Percentiles rank a stretch among this genome's conserved stretches.
Evolutionary conservation across 768 basidiomycete species (phyloP).

Genomic region (Pholiota conissans): DNA sequence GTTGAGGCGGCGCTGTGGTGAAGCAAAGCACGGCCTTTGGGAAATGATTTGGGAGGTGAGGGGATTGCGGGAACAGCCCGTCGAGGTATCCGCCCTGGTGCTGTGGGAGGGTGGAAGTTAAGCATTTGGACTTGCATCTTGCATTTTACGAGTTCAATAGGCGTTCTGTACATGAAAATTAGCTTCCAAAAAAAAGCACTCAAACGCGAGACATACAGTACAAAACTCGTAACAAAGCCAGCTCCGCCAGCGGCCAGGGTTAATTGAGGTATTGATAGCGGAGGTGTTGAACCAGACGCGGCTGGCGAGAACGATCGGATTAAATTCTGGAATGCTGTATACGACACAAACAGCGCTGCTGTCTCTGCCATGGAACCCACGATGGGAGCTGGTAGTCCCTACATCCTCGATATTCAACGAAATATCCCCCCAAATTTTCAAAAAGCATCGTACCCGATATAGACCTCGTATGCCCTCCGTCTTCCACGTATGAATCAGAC

Average conservation of each 20-base stretch:
- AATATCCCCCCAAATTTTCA: not conserved
- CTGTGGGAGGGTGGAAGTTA: constrained; percentile 26
- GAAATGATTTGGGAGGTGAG: not conserved
- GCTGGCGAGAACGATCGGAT: constrained; percentile 44
- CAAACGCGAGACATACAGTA: too few species aligned
- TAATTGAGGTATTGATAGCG: constrained; percentile 67
- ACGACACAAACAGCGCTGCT: constrained; percentile 83
- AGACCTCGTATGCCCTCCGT: constrained; percentile 83
- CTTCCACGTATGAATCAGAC: constrained; percentile 76
- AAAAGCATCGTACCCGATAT: constrained; percentile 68
- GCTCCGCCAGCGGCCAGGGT: constrained; percentile 85
- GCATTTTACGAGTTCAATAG: constrained; percentile 94
- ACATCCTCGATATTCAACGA: not conserved
- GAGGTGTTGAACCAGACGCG: constrained; percentile 22
- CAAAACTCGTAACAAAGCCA: constrained; percentile 82
- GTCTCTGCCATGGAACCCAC: constrained; percentile 94
- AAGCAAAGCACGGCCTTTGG: not conserved
- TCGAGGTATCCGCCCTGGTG: constrained; percentile 26
- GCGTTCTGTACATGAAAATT: constrained; percentile 56
- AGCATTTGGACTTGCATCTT: constrained; percentile 98
- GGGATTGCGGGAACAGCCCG: constrained; percentile 16
- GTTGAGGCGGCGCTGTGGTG: constrained; percentile 8
- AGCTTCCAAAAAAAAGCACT: constrained; percentile 15
- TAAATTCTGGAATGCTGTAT: constrained; percentile 69
- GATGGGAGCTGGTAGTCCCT: constrained; percentile 92